Evolutionary conservation across 495 filamentous ascomycete species (phyloP).

Genomic region (Terfezia boudieri): DNA sequence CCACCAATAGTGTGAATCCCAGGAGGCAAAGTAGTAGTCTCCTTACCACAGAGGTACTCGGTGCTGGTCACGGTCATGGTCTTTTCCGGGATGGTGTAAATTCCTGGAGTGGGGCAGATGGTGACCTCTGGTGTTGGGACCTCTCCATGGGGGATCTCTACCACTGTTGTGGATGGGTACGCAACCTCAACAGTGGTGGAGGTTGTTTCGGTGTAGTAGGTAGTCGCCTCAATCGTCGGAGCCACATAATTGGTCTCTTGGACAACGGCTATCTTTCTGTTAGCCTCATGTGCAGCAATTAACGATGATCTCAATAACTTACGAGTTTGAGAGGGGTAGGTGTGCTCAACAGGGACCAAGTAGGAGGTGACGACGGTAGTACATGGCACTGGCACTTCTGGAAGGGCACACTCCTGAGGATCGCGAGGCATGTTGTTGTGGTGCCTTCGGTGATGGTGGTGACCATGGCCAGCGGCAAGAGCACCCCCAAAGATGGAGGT

Average conservation of each 20-base stretch:
- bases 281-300: too few species aligned
- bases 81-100: slow-evolving; percentile 59
- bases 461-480: slow-evolving; percentile 34
- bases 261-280: background rate
- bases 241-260: background rate
- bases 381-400: slow-evolving; percentile 36
- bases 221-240: slow-evolving; percentile 4
- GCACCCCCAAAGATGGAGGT: slow-evolving; percentile 43
- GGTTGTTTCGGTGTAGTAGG: slow-evolving; percentile 9
- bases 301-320: slow-evolving; percentile 2
- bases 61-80: slow-evolving; percentile 44
- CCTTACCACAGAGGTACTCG: slow-evolving; percentile 43
- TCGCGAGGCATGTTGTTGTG: slow-evolving; percentile 28
- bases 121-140: slow-evolving; percentile 46
- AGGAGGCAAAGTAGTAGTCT: slow-evolving; percentile 36
- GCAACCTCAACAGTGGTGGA: slow-evolving; percentile 21
- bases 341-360: slow-evolving; percentile 2
- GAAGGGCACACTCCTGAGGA: slow-evolving; percentile 20
- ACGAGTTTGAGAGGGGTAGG: background rate
- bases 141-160: slow-evolving; percentile 8
- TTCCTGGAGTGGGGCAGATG: slow-evolving; percentile 46
- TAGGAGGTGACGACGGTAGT: slow-evolving; percentile 42
- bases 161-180: slow-evolving; percentile 14
- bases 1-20: slow-evolving; percentile 54
- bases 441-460: slow-evolving; percentile 38